Conservation (phyloP, 805 yeast genomes). For the Pichia cephalocereana region DNA sequence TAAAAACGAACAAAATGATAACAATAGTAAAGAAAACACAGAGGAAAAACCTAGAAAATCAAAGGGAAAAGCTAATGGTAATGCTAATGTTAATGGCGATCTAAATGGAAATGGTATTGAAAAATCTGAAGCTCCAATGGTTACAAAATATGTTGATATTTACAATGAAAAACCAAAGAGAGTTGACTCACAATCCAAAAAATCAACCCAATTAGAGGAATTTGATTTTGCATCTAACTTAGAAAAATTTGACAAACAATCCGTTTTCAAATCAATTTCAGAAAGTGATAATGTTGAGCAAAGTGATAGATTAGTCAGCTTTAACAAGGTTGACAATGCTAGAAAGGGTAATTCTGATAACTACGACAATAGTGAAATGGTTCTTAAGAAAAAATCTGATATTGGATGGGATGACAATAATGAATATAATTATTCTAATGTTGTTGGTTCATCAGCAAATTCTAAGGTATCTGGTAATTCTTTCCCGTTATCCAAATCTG, state of each 20-base stretch:
- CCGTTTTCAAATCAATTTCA: slow-evolving; percentile 71
- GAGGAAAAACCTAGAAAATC: slow-evolving; percentile 6
- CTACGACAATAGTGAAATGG: slow-evolving; percentile 66
- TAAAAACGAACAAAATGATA: background rate
- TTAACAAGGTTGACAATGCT: slow-evolving; percentile 42
- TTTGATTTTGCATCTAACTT: slow-evolving; percentile 82
- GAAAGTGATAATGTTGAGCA: slow-evolving; percentile 47
- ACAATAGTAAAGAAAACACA: slow-evolving; percentile 10
- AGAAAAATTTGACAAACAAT: slow-evolving; percentile 69
- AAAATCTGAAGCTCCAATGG: background rate
- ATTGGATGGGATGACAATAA: slow-evolving; percentile 40
- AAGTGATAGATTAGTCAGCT: slow-evolving; percentile 60
- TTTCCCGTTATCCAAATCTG: background rate
- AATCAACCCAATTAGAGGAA: slow-evolving; percentile 45
- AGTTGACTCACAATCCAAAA: slow-evolving; percentile 8
- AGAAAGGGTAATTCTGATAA: slow-evolving; percentile 28
- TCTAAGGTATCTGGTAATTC: background rate
- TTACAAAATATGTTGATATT: slow-evolving; percentile 6
- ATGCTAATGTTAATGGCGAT: background rate
- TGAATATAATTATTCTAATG: slow-evolving; percentile 2
- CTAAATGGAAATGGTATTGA: background rate
- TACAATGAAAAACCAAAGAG: slow-evolving; percentile 1
- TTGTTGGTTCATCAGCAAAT: background rate
- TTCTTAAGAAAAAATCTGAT: slow-evolving; percentile 30
- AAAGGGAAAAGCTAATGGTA: slow-evolving; percentile 1